Evolutionary conservation across 257 asterid species (phyloP).

Genomic region (Fraxinus americana): DNA sequence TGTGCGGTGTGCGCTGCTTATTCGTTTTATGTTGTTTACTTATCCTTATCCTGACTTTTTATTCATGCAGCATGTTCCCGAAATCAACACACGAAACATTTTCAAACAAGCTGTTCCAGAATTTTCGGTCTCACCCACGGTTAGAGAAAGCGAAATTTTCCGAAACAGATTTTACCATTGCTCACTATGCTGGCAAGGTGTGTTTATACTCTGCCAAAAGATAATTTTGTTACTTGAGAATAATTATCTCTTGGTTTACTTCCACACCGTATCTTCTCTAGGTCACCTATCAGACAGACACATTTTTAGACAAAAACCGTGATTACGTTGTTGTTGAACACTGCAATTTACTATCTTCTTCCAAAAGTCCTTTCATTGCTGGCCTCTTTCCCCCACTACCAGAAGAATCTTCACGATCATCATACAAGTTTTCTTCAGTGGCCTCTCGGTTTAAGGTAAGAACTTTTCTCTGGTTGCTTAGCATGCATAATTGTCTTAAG

Average conservation of each 20-base stretch:
- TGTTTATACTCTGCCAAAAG: constrained; percentile 30
- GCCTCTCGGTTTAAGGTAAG: constrained; percentile 95
- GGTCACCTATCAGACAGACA: constrained; percentile 91
- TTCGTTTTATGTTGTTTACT: constrained; percentile 24
- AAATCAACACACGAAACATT: constrained; percentile 94
- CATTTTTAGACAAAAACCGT: constrained; percentile 93
- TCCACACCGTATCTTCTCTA: constrained; percentile 36
- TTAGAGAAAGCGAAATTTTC: constrained; percentile 86
- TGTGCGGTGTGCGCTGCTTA: constrained; percentile 24
- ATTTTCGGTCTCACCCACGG: constrained; percentile 76
- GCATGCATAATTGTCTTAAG: not conserved
- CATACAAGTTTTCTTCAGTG: constrained; percentile 97
- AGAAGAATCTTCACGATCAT: constrained; percentile 90
- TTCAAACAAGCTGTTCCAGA: constrained; percentile 86
- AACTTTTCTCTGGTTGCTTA: constrained; percentile 17
- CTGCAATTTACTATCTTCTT: constrained; percentile 85
- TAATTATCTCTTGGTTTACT: constrained; percentile 23
- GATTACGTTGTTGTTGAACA: constrained; percentile 98
- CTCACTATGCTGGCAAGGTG: constrained; percentile 99
- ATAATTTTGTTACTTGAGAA: constrained; percentile 8
- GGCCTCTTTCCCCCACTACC: constrained; percentile 86
- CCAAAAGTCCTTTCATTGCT: constrained; percentile 74
- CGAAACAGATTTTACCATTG: constrained; percentile 87
- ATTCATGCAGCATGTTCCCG: constrained; percentile 88
- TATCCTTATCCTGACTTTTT: constrained; percentile 31